Conservation (phyloP, 495 filamentous ascomycete species). For the Penicillium subrubescens region DNA sequence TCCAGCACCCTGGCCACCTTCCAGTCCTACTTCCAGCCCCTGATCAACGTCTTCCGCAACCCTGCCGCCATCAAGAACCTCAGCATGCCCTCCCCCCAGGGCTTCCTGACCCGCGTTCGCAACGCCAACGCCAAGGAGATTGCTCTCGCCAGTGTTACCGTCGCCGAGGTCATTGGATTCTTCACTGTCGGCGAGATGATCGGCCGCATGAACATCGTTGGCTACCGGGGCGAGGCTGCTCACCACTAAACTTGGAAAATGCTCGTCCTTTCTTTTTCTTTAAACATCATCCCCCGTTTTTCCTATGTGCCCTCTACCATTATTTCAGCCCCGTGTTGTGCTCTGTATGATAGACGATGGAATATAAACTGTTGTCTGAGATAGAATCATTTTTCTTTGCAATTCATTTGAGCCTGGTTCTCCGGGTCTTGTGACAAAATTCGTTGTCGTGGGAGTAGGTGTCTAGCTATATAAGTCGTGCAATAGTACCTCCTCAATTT, state of each 20-base stretch:
- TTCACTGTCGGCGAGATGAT: slow-evolving; percentile 98
- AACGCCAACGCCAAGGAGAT: slow-evolving; percentile 70
- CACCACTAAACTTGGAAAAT: slow-evolving; percentile 57
- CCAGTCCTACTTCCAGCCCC: slow-evolving; percentile 81
- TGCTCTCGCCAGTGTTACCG: slow-evolving; percentile 69
- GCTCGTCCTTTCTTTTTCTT: slow-evolving; percentile 33
- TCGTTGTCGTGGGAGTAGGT: not conserved
- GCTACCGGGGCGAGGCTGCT: slow-evolving; percentile 74
- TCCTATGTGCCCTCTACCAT: slow-evolving; percentile 32
- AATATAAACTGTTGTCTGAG: slow-evolving; percentile 54
- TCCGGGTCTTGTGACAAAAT: not conserved
- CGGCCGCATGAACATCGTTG: slow-evolving; percentile 88
- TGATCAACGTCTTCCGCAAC: slow-evolving; percentile 67
- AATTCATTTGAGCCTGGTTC: slow-evolving; percentile 15
- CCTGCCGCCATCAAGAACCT: slow-evolving; percentile 55
- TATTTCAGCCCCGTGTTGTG: slow-evolving; percentile 41
- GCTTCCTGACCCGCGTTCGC: slow-evolving; percentile 63
- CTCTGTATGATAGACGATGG: slow-evolving; percentile 60
- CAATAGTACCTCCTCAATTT: not conserved
- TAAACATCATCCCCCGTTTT: slow-evolving; percentile 26
- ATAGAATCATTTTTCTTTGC: slow-evolving; percentile 32
- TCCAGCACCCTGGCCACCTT: slow-evolving; percentile 74
- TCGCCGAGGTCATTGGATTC: slow-evolving; percentile 90
- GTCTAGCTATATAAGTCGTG: not conserved
- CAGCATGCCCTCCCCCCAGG: slow-evolving; percentile 45